Evolutionary conservation across 1,284 basidiomycete species (phyloP).

Genomic region (Ustilago loliicola): DNA sequence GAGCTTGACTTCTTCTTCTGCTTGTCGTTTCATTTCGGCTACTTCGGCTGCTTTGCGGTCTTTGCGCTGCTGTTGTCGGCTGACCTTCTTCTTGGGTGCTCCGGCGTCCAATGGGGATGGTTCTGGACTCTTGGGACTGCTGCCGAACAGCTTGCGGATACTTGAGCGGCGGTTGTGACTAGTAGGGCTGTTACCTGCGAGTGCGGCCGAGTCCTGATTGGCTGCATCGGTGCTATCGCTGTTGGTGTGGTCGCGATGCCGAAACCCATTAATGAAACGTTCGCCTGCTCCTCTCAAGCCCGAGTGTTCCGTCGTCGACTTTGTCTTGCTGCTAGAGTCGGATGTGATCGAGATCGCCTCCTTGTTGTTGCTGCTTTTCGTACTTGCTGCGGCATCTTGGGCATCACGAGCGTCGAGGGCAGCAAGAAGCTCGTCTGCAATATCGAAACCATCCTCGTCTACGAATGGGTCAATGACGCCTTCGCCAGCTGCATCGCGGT

Average conservation of each 20-base stretch:
- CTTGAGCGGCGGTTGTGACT: slow-evolving; percentile 16
- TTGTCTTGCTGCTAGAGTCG: slow-evolving; percentile 15
- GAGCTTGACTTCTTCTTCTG: slow-evolving; percentile 59
- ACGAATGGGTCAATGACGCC: slow-evolving; percentile 37
- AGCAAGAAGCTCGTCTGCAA: slow-evolving; percentile 61
- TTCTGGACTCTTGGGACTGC: slow-evolving; percentile 36
- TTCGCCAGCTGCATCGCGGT: slow-evolving; percentile 6
- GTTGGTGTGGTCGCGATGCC: slow-evolving; percentile 15
- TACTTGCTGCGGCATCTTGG: slow-evolving; percentile 20
- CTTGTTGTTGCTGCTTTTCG: not conserved
- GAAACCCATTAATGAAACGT: slow-evolving; percentile 45
- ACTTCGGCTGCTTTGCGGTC: slow-evolving; percentile 61
- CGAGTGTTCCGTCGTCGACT: slow-evolving; percentile 5
- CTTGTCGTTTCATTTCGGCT: slow-evolving; percentile 51
- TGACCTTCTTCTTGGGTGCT: slow-evolving; percentile 42
- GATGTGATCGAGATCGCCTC: slow-evolving; percentile 3
- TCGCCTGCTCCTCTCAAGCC: slow-evolving; percentile 48
- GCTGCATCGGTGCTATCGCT: slow-evolving; percentile 3
- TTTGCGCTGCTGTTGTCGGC: slow-evolving; percentile 53
- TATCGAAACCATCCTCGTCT: slow-evolving; percentile 53
- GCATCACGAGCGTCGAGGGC: slow-evolving; percentile 58
- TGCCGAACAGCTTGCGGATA: slow-evolving; percentile 44
- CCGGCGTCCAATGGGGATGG: slow-evolving; percentile 10
- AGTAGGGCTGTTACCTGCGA: slow-evolving; percentile 15
- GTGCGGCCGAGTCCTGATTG: slow-evolving; percentile 10